phyloP scores from a whole-genome alignment of 192 early-diverging fungal genomes.

The Chytriomyces sp. region DNA sequence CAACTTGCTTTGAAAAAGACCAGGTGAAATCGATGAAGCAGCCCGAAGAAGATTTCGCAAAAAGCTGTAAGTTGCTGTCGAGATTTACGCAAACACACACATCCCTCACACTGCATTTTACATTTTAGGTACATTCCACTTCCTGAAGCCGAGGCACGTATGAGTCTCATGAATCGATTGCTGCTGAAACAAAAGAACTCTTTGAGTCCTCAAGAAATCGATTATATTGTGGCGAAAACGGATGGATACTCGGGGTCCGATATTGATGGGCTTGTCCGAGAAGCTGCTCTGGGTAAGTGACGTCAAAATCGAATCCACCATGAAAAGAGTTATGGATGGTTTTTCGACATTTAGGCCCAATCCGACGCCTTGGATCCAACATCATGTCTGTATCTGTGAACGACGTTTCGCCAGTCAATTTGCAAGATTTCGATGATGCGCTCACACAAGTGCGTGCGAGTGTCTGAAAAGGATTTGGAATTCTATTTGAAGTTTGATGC shows the following conservation, averaged over 20 bases:
- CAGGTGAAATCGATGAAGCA: slow-evolving; percentile 94
- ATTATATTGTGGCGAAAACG: slow-evolving; percentile 66
- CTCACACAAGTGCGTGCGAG: slow-evolving; percentile 83
- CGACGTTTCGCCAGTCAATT: slow-evolving; percentile 76
- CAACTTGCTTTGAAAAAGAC: slow-evolving; percentile 38
- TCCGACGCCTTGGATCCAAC: slow-evolving; percentile 66
- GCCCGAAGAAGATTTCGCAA: slow-evolving; percentile 70
- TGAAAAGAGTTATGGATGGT: no score
- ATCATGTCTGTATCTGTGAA: slow-evolving; percentile 58
- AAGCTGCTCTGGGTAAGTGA: slow-evolving; percentile 52
- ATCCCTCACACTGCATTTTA: neutral
- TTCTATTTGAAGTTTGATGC: slow-evolving; percentile 75
- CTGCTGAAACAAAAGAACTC: slow-evolving; percentile 62
- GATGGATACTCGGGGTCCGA: slow-evolving; percentile 88
- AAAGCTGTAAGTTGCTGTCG: slow-evolving; percentile 44
- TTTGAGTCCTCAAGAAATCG: slow-evolving; percentile 65
- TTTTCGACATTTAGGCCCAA: no score
- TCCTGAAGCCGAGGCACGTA: slow-evolving; percentile 74
- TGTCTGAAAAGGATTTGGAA: slow-evolving; percentile 79
- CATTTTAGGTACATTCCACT: slow-evolving; percentile 75
- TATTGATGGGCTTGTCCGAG: slow-evolving; percentile 82
- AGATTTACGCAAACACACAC: no score
- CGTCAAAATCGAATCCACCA: no score
- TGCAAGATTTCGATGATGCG: slow-evolving; percentile 78
- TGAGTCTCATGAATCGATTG: slow-evolving; percentile 66